These are phyloP conservation scores for Pythium oligandrum DNA, from an alignment of 352 stramenopile species.

Conservation along the genomic window DNA sequence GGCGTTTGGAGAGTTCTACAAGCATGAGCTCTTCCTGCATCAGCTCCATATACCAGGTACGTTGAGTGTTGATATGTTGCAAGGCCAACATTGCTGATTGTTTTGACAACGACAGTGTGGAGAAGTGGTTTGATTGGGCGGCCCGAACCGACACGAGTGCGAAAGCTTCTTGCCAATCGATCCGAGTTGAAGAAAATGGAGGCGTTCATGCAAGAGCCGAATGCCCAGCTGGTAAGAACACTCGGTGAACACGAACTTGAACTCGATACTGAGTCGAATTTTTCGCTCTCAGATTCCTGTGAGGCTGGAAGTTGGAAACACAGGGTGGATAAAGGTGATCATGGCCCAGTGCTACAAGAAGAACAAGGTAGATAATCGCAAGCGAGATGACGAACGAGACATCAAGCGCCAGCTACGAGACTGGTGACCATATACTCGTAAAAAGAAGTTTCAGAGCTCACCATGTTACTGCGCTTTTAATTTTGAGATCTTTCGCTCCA, in stretches of 20 bases:
- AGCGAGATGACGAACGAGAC: slow-evolving; percentile 68
- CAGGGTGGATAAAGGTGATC: slow-evolving; percentile 84
- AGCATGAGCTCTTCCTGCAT: slow-evolving; percentile 69
- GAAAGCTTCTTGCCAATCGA: slow-evolving; percentile 70
- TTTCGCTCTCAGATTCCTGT: slow-evolving; percentile 45
- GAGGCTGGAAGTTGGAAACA: slow-evolving; percentile 67
- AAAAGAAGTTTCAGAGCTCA: no score
- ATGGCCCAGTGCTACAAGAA: slow-evolving; percentile 64
- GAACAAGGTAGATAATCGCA: slow-evolving; percentile 65
- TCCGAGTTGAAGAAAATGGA: slow-evolving; percentile 78
- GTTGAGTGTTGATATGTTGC: neutral
- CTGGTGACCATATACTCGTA: slow-evolving; percentile 26
- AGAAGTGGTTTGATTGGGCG: slow-evolving; percentile 67
- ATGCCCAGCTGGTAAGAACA: slow-evolving; percentile 57
- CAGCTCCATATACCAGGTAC: slow-evolving; percentile 73
- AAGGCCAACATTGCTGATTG: no score
- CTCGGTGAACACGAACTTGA: neutral
- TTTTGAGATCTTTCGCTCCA: no score
- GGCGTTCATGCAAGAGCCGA: slow-evolving; percentile 49
- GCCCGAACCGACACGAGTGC: slow-evolving; percentile 58
- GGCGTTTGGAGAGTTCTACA: slow-evolving; percentile 72
- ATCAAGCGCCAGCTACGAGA: slow-evolving; percentile 74
- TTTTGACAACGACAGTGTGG: slow-evolving; percentile 37
- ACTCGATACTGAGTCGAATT: neutral
- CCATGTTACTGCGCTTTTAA: no score